phyloP scores from a whole-genome alignment of 805 yeast species.

The Monosporozyma aquatica region DNA sequence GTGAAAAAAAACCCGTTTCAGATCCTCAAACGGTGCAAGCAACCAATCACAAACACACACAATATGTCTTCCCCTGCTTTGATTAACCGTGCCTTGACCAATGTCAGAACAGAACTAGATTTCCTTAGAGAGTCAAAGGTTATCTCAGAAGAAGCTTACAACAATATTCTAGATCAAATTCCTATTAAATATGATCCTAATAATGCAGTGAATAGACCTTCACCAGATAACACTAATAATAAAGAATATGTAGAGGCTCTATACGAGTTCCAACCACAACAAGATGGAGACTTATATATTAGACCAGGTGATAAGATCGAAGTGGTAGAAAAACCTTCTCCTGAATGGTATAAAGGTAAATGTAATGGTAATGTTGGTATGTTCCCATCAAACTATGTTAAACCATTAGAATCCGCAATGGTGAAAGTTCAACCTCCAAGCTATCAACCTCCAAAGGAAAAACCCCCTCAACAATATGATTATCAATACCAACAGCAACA shows the following conservation, averaged over 20 bases:
- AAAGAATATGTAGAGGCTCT: slow-evolving; percentile 51
- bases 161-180: slow-evolving; percentile 40
- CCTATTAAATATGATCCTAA: slow-evolving; percentile 48
- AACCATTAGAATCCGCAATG: slow-evolving; percentile 24
- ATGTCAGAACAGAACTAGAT: slow-evolving; percentile 70
- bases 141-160: slow-evolving; percentile 46
- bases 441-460: slow-evolving; percentile 5
- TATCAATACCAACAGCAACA: slow-evolving; percentile 7
- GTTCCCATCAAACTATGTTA: slow-evolving; percentile 85
- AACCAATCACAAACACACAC: not conserved
- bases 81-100: slow-evolving; percentile 70
- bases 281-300: slow-evolving; percentile 63
- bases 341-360: slow-evolving; percentile 88
- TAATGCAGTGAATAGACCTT: too few relatives aligned
- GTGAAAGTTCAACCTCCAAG: slow-evolving; percentile 9
- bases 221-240: too few relatives aligned
- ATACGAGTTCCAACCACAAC: slow-evolving; percentile 67
- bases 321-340: slow-evolving; percentile 62
- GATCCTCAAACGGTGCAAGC: not conserved
- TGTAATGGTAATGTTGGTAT: slow-evolving; percentile 57
- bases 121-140: slow-evolving; percentile 69
- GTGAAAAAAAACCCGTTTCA: not conserved
- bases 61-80: slow-evolving; percentile 47
- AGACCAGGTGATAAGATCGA: slow-evolving; percentile 58
- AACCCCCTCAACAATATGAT: slow-evolving; percentile 11